Conservation (phyloP, 768 basidiomycete genomes). For the Arthromyces matolae region DNA sequence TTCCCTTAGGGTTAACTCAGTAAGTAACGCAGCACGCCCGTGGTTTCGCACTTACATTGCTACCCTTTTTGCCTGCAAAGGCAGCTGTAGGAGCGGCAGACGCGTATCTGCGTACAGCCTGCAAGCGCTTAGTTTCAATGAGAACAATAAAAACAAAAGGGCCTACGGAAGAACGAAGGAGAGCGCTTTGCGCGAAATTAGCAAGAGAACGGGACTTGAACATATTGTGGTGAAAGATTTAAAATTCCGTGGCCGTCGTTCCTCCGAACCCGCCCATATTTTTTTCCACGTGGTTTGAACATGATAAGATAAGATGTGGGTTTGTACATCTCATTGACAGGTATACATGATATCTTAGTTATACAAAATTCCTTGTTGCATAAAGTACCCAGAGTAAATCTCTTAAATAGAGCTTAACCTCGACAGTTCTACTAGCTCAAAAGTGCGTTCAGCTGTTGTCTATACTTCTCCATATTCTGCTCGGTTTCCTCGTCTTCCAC, state of each 20-base stretch:
- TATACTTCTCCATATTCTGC: slow-evolving; percentile 86
- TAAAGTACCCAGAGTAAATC: no score
- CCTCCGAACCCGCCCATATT: slow-evolving; percentile 16
- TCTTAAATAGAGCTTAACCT: no score
- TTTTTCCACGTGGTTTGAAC: slow-evolving; percentile 17
- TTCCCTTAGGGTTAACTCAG: slow-evolving; percentile 58
- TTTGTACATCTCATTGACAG: neutral
- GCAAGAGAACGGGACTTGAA: slow-evolving; percentile 51
- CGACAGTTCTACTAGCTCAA: slow-evolving; percentile 59
- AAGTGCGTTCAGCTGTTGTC: slow-evolving; percentile 83
- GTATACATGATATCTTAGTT: no score
- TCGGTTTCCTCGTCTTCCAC: slow-evolving; percentile 81
- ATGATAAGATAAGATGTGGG: slow-evolving; percentile 7
- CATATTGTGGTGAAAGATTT: slow-evolving; percentile 41
- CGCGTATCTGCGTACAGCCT: slow-evolving; percentile 52
- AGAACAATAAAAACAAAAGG: neutral
- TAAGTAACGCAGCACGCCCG: no score
- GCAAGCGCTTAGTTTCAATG: slow-evolving; percentile 7
- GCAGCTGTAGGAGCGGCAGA: slow-evolving; percentile 81
- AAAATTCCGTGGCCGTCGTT: slow-evolving; percentile 14
- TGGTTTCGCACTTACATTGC: slow-evolving; percentile 60
- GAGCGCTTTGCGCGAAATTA: slow-evolving; percentile 51
- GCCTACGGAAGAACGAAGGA: slow-evolving; percentile 47
- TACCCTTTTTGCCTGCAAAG: slow-evolving; percentile 86
- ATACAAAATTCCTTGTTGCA: no score